Conservation (phyloP, 1,284 basidiomycete species). For the Entoloma clypeatum region DNA sequence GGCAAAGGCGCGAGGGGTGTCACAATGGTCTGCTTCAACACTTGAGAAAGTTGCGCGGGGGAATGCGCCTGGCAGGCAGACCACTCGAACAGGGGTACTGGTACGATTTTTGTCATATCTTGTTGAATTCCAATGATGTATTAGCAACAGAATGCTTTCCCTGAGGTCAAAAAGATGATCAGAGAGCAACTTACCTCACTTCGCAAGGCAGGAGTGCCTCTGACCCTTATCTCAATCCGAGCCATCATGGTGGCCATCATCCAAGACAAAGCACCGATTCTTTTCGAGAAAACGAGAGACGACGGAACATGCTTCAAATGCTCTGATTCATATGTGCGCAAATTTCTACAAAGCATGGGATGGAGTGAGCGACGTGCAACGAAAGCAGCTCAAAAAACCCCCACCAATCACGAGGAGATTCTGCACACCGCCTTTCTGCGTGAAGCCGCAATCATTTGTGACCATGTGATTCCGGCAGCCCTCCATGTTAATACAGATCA, state of each 20-base stretch:
- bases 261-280: constrained; percentile 6
- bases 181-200: constrained; percentile 1
- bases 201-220: constrained; percentile 7
- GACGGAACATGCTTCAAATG: constrained; percentile 18
- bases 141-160: not conserved
- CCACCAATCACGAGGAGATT: constrained; percentile 22
- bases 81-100: constrained; percentile 1
- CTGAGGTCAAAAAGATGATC: constrained; percentile 3
- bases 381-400: constrained; percentile 30
- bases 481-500: constrained; percentile 32
- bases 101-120: no score
- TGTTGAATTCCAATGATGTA: no score
- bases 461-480: constrained; percentile 19
- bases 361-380: constrained; percentile 29
- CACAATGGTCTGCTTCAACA: constrained; percentile 1
- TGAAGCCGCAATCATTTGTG: constrained; percentile 22
- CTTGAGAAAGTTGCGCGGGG: not conserved
- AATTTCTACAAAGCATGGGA: constrained; percentile 23
- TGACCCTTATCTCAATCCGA: constrained; percentile 15
- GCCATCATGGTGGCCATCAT: constrained; percentile 18
- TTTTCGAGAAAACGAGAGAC: constrained; percentile 7
- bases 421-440: constrained; percentile 22
- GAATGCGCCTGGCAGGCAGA: not conserved
- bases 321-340: constrained; percentile 18
- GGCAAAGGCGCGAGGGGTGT: constrained; percentile 5